Evolutionary conservation across 495 filamentous ascomycete species (phyloP).

Genomic region (Coniosporium apollinis): DNA sequence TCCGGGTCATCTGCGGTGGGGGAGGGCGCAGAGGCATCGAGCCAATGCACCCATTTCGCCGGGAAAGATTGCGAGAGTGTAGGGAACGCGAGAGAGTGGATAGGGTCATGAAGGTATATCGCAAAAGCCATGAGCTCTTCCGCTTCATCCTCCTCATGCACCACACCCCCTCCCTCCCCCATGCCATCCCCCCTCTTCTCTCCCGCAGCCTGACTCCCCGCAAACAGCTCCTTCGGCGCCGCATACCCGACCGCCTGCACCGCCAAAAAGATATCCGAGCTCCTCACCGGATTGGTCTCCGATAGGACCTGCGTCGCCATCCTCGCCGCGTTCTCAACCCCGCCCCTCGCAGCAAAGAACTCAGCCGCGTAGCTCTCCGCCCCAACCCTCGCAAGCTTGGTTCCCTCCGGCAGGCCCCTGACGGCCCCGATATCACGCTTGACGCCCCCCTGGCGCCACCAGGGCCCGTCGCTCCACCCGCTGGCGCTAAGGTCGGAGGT

Average conservation of each 20-base stretch:
- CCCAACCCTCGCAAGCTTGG: conserved; percentile 71
- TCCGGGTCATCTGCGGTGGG: conserved; percentile 24
- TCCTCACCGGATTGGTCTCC: conserved; percentile 77
- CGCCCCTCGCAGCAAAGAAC: conserved; percentile 59
- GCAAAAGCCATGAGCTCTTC: conserved; percentile 63
- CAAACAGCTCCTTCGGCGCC: conserved; percentile 49
- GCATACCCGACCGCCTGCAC: conserved; percentile 68
- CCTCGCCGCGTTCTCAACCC: conserved; percentile 63
- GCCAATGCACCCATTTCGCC: conserved; percentile 74
- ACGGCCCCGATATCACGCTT: conserved; percentile 68
- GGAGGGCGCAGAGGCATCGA: conserved; percentile 54
- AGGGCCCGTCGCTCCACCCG: conserved; percentile 84
- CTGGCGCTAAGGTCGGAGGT: conserved; percentile 33
- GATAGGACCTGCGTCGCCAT: conserved; percentile 54
- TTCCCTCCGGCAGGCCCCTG: conserved; percentile 65
- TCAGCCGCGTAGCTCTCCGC: conserved; percentile 78
- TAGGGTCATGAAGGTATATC: conserved; percentile 81
- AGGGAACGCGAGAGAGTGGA: conserved; percentile 77
- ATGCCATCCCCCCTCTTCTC: conserved; percentile 30
- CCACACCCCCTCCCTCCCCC: conserved; percentile 31
- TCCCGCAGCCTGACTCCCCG: conserved; percentile 34
- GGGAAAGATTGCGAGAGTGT: conserved; percentile 76
- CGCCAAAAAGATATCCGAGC: conserved; percentile 85
- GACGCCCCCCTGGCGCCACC: conserved; percentile 66
- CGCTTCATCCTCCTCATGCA: conserved; percentile 29